Evolutionary conservation across 805 yeast genomes (phyloP).

Genomic region (Metschnikowia gelsemii): DNA sequence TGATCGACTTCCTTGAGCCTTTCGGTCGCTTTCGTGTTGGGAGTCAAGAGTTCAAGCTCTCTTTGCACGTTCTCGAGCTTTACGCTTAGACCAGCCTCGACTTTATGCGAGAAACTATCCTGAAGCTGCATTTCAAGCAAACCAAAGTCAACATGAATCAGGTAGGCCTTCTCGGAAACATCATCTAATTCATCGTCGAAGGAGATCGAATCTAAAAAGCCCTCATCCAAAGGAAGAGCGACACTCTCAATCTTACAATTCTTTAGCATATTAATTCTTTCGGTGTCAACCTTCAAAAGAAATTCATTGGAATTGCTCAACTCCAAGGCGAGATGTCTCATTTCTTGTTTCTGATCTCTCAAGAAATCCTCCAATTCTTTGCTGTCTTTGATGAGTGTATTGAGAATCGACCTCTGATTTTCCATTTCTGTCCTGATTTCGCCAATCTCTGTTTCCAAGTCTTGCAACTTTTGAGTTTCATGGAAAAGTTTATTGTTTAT

Average conservation of each 20-base stretch:
- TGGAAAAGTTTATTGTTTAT: conserved; percentile 32
- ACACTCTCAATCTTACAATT: conserved; percentile 74
- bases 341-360: conserved; percentile 38
- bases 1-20: conserved; percentile 67
- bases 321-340: conserved; percentile 31
- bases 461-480: conserved; percentile 4
- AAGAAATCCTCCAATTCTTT: conserved; percentile 18
- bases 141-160: conserved; percentile 56
- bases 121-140: conserved; percentile 44
- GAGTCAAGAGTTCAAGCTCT: conserved; percentile 55
- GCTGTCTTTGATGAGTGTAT: conserved; percentile 4
- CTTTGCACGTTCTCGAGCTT: conserved; percentile 33
- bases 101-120: conserved; percentile 39
- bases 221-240: conserved; percentile 59
- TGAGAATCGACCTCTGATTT: background rate
- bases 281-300: conserved; percentile 52
- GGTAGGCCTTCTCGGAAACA: conserved; percentile 38
- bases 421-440: conserved; percentile 31
- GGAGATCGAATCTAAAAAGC: conserved; percentile 60
- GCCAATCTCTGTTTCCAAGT: conserved; percentile 32
- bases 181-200: conserved; percentile 51
- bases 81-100: conserved; percentile 38
- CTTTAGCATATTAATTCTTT: conserved; percentile 58
- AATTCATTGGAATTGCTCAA: conserved; percentile 49
- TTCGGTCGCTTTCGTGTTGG: conserved; percentile 80